Evolutionary conservation across 1,284 basidiomycete genomes (phyloP), one percentile per base, ranked within the genome.

Genomic region (Boletus semigastroideus): DNA sequence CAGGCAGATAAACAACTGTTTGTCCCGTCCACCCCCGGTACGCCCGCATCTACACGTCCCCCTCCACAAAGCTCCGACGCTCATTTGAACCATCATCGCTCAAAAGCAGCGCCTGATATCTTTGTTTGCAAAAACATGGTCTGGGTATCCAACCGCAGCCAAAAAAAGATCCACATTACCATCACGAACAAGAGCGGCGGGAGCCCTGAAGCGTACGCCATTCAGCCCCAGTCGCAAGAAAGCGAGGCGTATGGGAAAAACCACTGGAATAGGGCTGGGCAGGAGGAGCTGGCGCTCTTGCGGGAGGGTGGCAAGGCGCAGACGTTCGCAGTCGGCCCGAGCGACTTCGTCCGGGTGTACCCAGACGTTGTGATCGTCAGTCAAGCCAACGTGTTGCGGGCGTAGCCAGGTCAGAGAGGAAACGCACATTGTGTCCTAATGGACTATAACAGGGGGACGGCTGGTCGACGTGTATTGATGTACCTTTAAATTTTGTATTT

Each of bases 101-200:
- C n/a, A n/a, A 36, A n/a, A n/a, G n/a, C n/a, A n/a, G 34, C 4
- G 8, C 13, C 34, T 36, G n/a, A 36, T n/a, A 10, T 34, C 14
- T 30, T 22, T n/a, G 22, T 2, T 6, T 9, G 14, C n/a, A 9
- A 17, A 5, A 45, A 31, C 12, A 59, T 56, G 58, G 57, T 59
- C 27, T 61, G 56, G 59, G 42, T 61, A 5, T 56, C 59, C 25
- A 59, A 59, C 14, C 59, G 53, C 5, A 12, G 16, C 1, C 9
- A 2, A 14, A 5, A 25, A 14, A 10, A 16, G 6, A 42, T 61
- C 19, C 2, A 40, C 2, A 10, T 59, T 5, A 12, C 46, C 9
- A 31, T 59, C 7, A 51, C 58, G 16, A 61, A 47, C 38, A 22
- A 19, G 16, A 49, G 19, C 25, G 53, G 49, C 2, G 53, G 58